Evolutionary conservation across 2,329 filamentous ascomycete species (phyloP).

Genomic region (Aspergillus novoparasiticus): DNA sequence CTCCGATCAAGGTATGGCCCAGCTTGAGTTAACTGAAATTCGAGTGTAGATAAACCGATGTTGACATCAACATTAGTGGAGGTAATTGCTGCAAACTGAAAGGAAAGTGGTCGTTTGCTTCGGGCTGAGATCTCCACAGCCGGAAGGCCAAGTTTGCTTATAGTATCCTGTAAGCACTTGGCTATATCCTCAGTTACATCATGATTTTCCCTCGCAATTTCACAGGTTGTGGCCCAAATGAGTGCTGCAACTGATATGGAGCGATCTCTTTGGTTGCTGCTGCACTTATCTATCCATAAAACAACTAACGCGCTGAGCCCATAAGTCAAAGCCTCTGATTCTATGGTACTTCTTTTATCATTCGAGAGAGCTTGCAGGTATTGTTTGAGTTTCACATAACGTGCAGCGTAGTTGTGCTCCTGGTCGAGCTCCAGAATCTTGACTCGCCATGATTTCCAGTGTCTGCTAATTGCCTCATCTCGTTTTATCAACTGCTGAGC

Average conservation of each 20-base stretch:
- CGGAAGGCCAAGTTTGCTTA: background rate
- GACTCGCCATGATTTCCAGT: slow-evolving; percentile 5
- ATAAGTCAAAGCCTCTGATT: slow-evolving; percentile 47
- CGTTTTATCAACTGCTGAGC: background rate
- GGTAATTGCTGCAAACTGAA: background rate
- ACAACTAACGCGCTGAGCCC: slow-evolving; percentile 27
- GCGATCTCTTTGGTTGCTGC: background rate
- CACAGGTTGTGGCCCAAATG: slow-evolving; percentile 39
- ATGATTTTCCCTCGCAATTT: background rate
- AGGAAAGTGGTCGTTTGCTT: background rate
- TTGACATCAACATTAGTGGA: slow-evolving; percentile 33
- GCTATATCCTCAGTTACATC: background rate
- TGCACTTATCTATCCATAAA: slow-evolving; percentile 20
- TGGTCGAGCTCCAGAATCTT: slow-evolving; percentile 4
- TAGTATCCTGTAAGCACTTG: background rate
- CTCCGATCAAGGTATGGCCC: slow-evolving; percentile 75
- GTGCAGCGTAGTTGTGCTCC: background rate
- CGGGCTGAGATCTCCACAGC: background rate
- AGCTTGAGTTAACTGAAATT: slow-evolving; percentile 69
- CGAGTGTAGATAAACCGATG: slow-evolving; percentile 47
- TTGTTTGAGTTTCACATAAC: slow-evolving; percentile 7
- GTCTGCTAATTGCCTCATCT: background rate
- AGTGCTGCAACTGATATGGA: slow-evolving; percentile 10
- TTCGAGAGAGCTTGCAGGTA: slow-evolving; percentile 3
- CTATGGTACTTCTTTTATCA: slow-evolving; percentile 37